These are phyloP conservation scores for Priceomyces melissophilus DNA, from an alignment of 805 yeast species.

Conservation along the genomic window DNA sequence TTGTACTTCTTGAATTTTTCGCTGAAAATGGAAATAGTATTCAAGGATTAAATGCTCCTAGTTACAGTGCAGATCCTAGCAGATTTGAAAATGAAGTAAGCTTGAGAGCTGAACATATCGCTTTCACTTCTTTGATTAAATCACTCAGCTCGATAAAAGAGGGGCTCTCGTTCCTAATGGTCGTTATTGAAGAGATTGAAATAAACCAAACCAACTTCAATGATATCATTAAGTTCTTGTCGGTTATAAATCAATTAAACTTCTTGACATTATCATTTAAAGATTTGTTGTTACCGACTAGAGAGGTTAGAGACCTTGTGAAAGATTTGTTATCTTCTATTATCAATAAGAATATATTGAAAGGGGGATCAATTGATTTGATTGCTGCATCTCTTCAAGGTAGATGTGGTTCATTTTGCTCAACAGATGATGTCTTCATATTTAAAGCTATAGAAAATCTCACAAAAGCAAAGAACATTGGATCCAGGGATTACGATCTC, in stretches of 20 bases:
- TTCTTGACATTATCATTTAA: constrained; percentile 65
- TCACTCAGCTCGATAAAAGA: constrained; percentile 79
- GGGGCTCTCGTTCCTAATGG: constrained; percentile 82
- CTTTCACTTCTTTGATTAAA: constrained; percentile 72
- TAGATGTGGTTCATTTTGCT: constrained; percentile 91
- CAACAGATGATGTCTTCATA: constrained; percentile 87
- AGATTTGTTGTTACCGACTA: constrained; percentile 72
- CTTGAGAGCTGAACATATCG: constrained; percentile 86
- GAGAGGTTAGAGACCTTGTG: constrained; percentile 58
- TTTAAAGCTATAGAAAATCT: constrained; percentile 92
- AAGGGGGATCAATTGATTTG: constrained; percentile 90
- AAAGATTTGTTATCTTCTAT: constrained; percentile 86
- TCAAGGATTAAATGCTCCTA: constrained; percentile 60
- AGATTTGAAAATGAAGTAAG: constrained; percentile 62
- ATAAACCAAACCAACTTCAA: constrained; percentile 43
- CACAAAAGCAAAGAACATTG: constrained; percentile 78
- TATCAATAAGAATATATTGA: constrained; percentile 80
- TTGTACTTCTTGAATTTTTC: constrained; percentile 68
- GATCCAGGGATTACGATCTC: constrained; percentile 65
- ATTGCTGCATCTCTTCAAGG: constrained; percentile 87
- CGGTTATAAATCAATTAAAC: constrained; percentile 64
- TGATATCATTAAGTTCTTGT: constrained; percentile 66
- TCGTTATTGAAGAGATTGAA: constrained; percentile 70
- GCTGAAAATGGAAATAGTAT: constrained; percentile 59
- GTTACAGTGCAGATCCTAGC: constrained; percentile 47